phyloP scores from a whole-genome alignment of 768 basidiomycete species.

The Panus rudis region DNA sequence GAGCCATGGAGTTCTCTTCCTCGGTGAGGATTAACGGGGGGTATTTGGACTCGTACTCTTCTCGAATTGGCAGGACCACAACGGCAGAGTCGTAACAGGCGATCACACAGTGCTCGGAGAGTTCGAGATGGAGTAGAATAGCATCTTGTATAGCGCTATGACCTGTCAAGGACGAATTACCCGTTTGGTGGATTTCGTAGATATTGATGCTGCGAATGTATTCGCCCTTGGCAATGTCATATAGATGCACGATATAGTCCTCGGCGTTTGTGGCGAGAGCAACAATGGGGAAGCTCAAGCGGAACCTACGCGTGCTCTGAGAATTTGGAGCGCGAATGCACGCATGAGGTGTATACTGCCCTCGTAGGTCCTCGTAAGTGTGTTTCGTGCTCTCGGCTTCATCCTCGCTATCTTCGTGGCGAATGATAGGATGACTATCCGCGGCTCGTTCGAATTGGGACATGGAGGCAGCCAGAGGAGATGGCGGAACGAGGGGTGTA shows the following conservation, averaged over 20 bases:
- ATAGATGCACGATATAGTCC: slow-evolving; percentile 8
- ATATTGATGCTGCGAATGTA: slow-evolving; percentile 7
- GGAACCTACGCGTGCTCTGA: too few species aligned
- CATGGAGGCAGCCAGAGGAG: slow-evolving; percentile 9
- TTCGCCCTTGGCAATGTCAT: slow-evolving; percentile 12
- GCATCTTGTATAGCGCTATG: slow-evolving; percentile 1
- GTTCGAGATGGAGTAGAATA: slow-evolving; percentile 14
- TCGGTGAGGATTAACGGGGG: slow-evolving; percentile 2
- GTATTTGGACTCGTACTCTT: not conserved
- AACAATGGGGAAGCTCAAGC: slow-evolving; percentile 11
- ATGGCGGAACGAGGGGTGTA: slow-evolving; percentile 8
- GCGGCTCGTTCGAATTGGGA: slow-evolving; percentile 8
- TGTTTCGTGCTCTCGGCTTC: too few species aligned
- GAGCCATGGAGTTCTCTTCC: not conserved
- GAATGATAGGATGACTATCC: too few species aligned
- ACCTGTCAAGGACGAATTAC: not conserved
- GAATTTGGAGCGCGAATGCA: too few species aligned
- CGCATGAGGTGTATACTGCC: slow-evolving; percentile 16
- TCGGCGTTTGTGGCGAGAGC: slow-evolving; percentile 7
- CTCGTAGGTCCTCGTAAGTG: slow-evolving; percentile 8
- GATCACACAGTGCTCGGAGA: slow-evolving; percentile 10
- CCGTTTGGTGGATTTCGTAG: slow-evolving; percentile 1
- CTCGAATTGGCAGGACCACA: slow-evolving; percentile 8
- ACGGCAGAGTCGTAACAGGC: slow-evolving; percentile 10
- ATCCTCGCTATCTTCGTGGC: too few species aligned